Conservation (phyloP, 78 protist genomes). For the Chrysochromulina tobinii region DNA sequence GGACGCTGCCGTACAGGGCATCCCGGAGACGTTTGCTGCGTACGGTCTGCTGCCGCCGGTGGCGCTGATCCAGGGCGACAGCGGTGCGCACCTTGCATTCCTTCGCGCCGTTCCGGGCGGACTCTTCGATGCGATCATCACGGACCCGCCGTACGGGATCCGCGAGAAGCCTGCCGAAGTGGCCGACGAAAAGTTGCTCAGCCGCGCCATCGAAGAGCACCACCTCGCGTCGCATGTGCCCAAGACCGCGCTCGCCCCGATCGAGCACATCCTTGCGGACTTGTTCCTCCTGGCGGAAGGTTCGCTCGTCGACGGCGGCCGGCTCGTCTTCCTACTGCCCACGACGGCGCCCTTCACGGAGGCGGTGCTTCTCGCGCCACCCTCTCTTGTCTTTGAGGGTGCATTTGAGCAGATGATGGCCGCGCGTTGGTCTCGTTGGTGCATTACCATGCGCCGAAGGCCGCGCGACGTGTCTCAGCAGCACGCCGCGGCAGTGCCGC, state of each 20-base stretch:
- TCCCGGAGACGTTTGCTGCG: not conserved
- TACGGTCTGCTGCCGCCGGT: not conserved
- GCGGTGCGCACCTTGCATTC: not conserved
- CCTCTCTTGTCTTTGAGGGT: not conserved
- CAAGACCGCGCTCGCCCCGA: not conserved
- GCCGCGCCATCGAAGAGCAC: not conserved
- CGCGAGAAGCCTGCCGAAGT: slow-evolving; percentile 32
- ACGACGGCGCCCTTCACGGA: not conserved
- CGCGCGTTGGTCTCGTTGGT: slow-evolving; percentile 12
- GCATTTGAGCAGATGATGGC: slow-evolving; percentile 1
- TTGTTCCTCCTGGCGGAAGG: not conserved
- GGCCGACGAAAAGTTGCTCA: not conserved
- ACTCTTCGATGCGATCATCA: slow-evolving; percentile 52
- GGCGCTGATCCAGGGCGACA: too few relatives aligned
- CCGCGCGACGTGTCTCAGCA: not conserved
- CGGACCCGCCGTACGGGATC: slow-evolving; percentile 70
- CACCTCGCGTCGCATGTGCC: not conserved
- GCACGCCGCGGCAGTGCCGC: too few relatives aligned
- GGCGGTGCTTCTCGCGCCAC: not conserved
- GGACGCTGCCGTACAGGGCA: not conserved
- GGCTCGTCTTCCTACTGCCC: slow-evolving; percentile 22
- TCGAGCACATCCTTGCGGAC: not conserved
- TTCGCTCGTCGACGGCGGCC: not conserved
- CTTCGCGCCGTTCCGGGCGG: not conserved
- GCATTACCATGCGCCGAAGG: not conserved